Conservation (phyloP, 1,139 yeast genomes). For the Candida tetrigidarum region DNA sequence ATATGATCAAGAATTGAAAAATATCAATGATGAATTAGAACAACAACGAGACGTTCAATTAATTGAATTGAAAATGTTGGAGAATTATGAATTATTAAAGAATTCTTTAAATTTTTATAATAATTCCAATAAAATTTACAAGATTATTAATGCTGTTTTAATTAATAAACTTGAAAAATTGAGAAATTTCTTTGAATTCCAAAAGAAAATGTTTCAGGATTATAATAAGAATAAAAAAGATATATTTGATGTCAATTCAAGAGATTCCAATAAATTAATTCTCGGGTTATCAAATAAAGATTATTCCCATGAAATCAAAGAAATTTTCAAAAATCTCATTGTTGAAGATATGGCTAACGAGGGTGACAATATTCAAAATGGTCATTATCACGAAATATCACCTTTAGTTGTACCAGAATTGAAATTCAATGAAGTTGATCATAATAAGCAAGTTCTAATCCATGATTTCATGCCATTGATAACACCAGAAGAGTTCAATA, state of each 20-base stretch:
- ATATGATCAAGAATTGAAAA: conserved; percentile 33
- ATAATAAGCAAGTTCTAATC: conserved; percentile 20
- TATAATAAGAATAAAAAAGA: conserved; percentile 28
- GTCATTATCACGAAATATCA: not conserved
- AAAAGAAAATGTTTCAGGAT: conserved; percentile 32
- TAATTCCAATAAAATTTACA: conserved; percentile 42
- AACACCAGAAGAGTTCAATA: conserved; percentile 40
- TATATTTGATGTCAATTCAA: conserved; percentile 36
- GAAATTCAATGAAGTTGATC: not conserved
- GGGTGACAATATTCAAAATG: too few relatives aligned
- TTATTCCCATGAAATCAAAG: conserved; percentile 33
- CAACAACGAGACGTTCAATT: conserved; percentile 38
- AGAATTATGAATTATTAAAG: conserved; percentile 40
- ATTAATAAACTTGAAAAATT: conserved; percentile 44
- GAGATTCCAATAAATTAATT: conserved; percentile 41
- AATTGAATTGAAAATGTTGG: conserved; percentile 35
- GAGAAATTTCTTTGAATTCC: conserved; percentile 45
- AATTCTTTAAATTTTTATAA: conserved; percentile 39
- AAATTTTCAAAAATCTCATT: conserved; percentile 21
- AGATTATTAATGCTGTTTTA: conserved; percentile 32
- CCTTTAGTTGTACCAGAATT: not conserved
- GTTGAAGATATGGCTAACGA: conserved; percentile 14
- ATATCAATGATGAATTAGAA: conserved; percentile 21
- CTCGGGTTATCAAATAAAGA: conserved; percentile 35
- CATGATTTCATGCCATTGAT: conserved; percentile 51